Percentiles rank a stretch among this genome's conserved stretches.
Evolutionary conservation across 164 flowering plant genomes (phyloP).

Genomic region (Sedum album): DNA sequence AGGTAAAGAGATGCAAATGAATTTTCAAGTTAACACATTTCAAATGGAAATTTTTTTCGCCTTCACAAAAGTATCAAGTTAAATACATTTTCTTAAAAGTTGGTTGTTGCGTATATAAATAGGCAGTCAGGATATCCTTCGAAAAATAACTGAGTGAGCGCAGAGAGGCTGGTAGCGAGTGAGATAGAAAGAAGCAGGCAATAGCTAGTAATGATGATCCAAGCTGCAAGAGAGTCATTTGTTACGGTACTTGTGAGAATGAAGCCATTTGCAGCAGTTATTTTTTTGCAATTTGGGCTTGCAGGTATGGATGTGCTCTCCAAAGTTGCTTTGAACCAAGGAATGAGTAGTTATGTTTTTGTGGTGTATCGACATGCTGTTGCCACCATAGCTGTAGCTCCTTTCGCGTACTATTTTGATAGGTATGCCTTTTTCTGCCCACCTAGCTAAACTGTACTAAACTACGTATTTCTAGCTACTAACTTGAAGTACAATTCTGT

Average conservation of each 20-base stretch:
- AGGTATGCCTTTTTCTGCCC: slow-evolving; percentile 23
- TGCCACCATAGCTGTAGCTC: slow-evolving; percentile 49
- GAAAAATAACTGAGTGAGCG: neutral
- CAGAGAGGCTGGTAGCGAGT: neutral
- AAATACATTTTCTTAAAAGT: neutral
- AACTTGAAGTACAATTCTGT: neutral
- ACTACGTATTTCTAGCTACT: neutral
- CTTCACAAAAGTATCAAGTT: neutral
- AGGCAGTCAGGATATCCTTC: neutral
- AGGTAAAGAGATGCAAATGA: no score
- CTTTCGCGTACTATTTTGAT: slow-evolving; percentile 51
- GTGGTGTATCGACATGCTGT: slow-evolving; percentile 58
- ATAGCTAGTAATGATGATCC: neutral
- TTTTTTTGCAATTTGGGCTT: slow-evolving; percentile 50
- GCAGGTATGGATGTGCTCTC: slow-evolving; percentile 70
- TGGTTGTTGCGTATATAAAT: neutral
- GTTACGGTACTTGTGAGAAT: slow-evolving; percentile 6
- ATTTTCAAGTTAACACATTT: neutral
- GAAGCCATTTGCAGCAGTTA: slow-evolving; percentile 49
- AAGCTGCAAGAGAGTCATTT: neutral
- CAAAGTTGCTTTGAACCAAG: slow-evolving; percentile 53
- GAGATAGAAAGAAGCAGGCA: neutral
- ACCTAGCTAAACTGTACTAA: neutral
- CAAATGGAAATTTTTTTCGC: neutral
- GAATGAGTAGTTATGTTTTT: slow-evolving; percentile 59